A percentile compares a stretch with the other conserved stretches of the same genome.
Conservation (phyloP, 2,329 filamentous ascomycete genomes). For the Exophiala oligosperma region DNA sequence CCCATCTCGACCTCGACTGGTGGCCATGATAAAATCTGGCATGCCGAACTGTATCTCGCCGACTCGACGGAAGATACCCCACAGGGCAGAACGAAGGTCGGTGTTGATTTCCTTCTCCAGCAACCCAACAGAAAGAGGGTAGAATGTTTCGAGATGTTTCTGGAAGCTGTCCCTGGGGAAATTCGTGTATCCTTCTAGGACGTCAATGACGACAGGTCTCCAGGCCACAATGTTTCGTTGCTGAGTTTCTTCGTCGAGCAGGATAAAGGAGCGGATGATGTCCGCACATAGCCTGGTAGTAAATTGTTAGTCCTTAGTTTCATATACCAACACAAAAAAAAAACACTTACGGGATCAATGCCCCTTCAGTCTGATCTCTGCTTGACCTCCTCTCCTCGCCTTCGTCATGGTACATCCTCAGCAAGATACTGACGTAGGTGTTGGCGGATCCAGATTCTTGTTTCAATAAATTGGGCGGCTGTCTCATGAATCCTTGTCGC, state of each 20-base stretch:
- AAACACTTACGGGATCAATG: slow-evolving; percentile 72
- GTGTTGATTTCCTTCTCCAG: slow-evolving; percentile 76
- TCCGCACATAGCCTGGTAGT: slow-evolving; percentile 75
- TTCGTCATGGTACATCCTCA: slow-evolving; percentile 95
- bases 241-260: slow-evolving; percentile 91
- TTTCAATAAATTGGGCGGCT: slow-evolving; percentile 95
- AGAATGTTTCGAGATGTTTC: slow-evolving; percentile 78
- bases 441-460: slow-evolving; percentile 91
- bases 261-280: slow-evolving; percentile 82
- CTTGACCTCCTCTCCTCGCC: slow-evolving; percentile 77
- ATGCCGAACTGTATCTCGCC: slow-evolving; percentile 69
- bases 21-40: slow-evolving; percentile 28
- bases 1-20: slow-evolving; percentile 19
- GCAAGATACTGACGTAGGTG: slow-evolving; percentile 92
- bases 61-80: slow-evolving; percentile 75
- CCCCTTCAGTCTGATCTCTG: slow-evolving; percentile 81
- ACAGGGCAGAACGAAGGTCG: slow-evolving; percentile 76
- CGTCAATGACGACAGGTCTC: slow-evolving; percentile 95
- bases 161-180: slow-evolving; percentile 81
- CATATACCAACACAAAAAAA: neutral
- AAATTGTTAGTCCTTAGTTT: neutral
- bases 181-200: slow-evolving; percentile 85
- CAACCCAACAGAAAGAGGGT: slow-evolving; percentile 80
- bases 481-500: slow-evolving; percentile 99
- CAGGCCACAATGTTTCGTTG: slow-evolving; percentile 96